Evolutionary conservation across 164 flowering plant species (phyloP), one percentile per base, ranked within the genome.

Genomic region (Piper betle): DNA sequence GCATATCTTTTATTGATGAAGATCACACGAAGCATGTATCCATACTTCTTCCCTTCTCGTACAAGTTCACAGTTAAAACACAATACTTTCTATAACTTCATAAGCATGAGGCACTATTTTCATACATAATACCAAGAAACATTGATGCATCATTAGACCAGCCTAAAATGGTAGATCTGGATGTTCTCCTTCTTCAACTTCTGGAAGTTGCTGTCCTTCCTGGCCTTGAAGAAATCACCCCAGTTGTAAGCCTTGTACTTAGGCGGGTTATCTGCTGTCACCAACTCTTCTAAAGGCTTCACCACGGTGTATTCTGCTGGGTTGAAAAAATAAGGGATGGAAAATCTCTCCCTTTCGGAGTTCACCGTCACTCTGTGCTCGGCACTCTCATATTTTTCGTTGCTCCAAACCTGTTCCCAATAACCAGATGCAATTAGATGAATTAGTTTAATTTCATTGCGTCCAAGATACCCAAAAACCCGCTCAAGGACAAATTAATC

Each of bases 351-450:
- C 71, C 64, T 79, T 63, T 69, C 61, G 0, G 80, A 62, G 60
- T 82, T 84, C 64, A 82, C 81, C 68, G 57, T 65, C 59, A 79
- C 93, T 57, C 89, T 82, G 73, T 86, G 87, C 67, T 86, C 89
- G 39, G 68, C 80, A 42, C 93, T 86, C 69, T 72, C 81, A 37
- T 82, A 86, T 56, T 40, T 68, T 16, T 78, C 89, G 59, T 86
- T 86, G 79, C 82, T 78, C 81, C 84, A 80, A 3, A 79, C 82
- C 82, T 79, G 59, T 17, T 37, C 13, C 11, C 46, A 42, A 6
- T 42, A 6, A 38, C 55, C 55, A 53, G 6, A 19, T 53, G 6
- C 33, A 25, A 25, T 25, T 25, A 25, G 33, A 25, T 25, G 33
- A 25, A 25, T 25, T 25, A 13, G 16, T 5, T 1, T 13, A 16